Percentiles rank a stretch among this genome's conserved stretches.
Conservation (phyloP, 352 stramenopile species). For the Globisporangium polare region DNA sequence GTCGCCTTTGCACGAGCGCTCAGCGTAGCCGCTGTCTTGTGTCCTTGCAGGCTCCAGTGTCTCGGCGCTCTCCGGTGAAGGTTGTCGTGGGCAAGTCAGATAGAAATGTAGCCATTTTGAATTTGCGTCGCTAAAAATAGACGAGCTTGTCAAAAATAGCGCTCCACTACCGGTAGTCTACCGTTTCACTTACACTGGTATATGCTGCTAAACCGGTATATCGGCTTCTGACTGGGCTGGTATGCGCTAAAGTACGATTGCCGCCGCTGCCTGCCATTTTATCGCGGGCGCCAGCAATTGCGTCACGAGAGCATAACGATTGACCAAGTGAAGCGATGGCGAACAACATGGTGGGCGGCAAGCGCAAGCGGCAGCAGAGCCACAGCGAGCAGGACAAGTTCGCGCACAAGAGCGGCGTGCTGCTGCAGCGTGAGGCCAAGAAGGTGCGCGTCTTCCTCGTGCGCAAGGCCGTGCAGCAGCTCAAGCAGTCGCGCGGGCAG, state of each 20-base stretch:
- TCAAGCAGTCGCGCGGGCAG: conserved; percentile 36
- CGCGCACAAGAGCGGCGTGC: conserved; percentile 61
- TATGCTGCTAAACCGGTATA: conserved; percentile 4
- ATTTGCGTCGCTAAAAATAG: too few species aligned
- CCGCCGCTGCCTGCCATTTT: conserved; percentile 2
- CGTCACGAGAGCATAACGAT: not conserved
- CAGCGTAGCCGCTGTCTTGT: not conserved
- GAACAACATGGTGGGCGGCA: conserved; percentile 23
- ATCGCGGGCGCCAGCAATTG: not conserved
- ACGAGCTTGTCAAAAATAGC: conserved; percentile 1
- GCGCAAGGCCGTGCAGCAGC: conserved; percentile 63
- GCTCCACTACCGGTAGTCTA: not conserved
- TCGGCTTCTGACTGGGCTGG: not conserved
- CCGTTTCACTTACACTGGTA: not conserved
- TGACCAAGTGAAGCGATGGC: not conserved
- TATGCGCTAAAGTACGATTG: conserved; percentile 1
- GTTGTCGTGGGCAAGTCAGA: too few species aligned
- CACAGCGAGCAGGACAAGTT: conserved; percentile 65
- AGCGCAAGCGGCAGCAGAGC: conserved; percentile 41
- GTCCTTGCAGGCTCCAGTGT: too few species aligned
- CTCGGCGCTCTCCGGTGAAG: too few species aligned
- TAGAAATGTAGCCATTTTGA: too few species aligned
- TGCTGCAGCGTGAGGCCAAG: conserved; percentile 75
- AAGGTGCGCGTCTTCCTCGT: conserved; percentile 65
- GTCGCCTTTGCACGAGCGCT: not conserved